These are phyloP conservation scores for Evernia prunastri DNA, from an alignment of 495 filamentous ascomycete species.

Conservation along the genomic window DNA sequence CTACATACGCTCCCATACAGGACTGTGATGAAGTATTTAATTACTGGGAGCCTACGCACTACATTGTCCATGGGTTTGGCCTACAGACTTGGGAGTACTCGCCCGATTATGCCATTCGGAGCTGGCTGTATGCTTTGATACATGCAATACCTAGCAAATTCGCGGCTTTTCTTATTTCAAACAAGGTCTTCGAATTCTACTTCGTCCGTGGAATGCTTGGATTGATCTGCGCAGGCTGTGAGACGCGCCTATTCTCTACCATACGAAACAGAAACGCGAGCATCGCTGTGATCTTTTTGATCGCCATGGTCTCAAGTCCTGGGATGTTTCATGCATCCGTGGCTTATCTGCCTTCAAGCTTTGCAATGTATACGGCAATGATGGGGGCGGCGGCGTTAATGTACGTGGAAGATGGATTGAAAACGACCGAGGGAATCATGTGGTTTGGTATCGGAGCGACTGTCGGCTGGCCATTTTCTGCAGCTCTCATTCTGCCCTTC, in stretches of 20 bases:
- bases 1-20: conserved; percentile 84
- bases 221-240: conserved; percentile 66
- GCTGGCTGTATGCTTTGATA: conserved; percentile 87
- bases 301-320: conserved; percentile 67
- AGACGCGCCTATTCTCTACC: conserved; percentile 71
- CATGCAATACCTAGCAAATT: conserved; percentile 68
- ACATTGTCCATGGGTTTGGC: conserved; percentile 85
- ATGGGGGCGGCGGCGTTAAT: conserved; percentile 83
- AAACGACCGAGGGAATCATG: conserved; percentile 74
- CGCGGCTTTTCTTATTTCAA: conserved; percentile 52
- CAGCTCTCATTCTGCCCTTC: conserved; percentile 75
- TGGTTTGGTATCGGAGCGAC: conserved; percentile 89
- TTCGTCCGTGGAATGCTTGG: conserved; percentile 70
- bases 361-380: conserved; percentile 93
- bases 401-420: conserved; percentile 68
- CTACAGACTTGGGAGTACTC: conserved; percentile 99
- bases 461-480: conserved; percentile 92
- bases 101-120: conserved; percentile 88
- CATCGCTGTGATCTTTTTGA: conserved; percentile 75
- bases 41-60: conserved; percentile 98
- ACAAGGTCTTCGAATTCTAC: conserved; percentile 74
- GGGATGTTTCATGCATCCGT: conserved; percentile 90
- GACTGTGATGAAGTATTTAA: conserved; percentile 99
- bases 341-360: conserved; percentile 86
- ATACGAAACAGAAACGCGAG: conserved; percentile 67